Percentiles rank a stretch among this genome's conserved stretches.
phyloP scores from a whole-genome alignment of 176 grass and related monocot genomes.

The Themeda triandra region DNA sequence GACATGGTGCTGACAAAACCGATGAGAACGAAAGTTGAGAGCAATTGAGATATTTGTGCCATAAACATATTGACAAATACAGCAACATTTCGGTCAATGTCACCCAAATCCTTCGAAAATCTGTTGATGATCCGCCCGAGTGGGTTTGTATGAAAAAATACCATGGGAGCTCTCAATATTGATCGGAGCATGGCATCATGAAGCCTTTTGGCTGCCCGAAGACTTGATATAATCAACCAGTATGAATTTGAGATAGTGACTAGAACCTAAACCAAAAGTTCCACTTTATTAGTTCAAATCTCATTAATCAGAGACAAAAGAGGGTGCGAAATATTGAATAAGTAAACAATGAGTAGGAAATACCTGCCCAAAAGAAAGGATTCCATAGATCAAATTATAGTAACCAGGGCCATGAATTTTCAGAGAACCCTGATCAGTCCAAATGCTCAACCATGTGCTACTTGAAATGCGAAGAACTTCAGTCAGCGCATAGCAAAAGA shows the following conservation, averaged over 20 bases:
- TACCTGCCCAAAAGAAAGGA: conserved; percentile 93
- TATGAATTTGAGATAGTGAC: conserved; percentile 82
- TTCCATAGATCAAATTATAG: conserved; percentile 86
- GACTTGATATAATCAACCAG: conserved; percentile 85
- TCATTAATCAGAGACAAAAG: not conserved
- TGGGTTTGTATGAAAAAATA: conserved; percentile 99
- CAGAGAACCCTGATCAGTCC: conserved; percentile 85
- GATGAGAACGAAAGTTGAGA: conserved; percentile 97
- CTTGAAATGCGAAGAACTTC: conserved; percentile 92
- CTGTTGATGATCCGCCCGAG: conserved; percentile 98
- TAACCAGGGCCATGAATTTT: conserved; percentile 69
- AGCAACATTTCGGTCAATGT: conserved; percentile 85
- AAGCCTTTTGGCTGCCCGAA: conserved; percentile 75
- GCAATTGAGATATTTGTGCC: conserved; percentile 87
- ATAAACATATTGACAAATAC: conserved; percentile 93
- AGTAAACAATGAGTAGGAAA: not conserved
- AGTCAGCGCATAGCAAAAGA: conserved; percentile 75
- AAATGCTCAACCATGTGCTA: conserved; percentile 95
- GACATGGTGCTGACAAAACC: conserved; percentile 95
- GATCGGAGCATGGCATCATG: conserved; percentile 93
- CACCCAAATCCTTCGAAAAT: conserved; percentile 95
- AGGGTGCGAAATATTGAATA: not conserved
- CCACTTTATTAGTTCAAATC: not conserved
- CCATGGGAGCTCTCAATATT: conserved; percentile 97
- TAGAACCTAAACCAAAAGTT: conserved; percentile 53